Conservation (phyloP, 805 yeast genomes). For the Cyberlindnera samutprakarnensis region DNA sequence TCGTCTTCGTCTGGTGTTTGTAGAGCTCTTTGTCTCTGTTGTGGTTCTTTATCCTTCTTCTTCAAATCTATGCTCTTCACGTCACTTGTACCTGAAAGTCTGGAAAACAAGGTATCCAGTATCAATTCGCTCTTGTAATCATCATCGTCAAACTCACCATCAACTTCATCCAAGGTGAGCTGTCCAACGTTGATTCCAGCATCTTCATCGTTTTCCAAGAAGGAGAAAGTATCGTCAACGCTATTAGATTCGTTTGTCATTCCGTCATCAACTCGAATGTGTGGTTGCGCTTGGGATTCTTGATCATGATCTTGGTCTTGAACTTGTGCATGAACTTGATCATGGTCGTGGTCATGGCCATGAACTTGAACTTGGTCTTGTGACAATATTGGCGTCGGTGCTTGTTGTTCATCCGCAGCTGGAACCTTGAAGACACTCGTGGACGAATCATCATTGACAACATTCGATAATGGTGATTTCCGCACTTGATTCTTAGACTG, state of each 20-base stretch:
- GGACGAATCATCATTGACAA: too few relatives aligned
- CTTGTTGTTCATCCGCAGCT: too few relatives aligned
- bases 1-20: conserved; percentile 2
- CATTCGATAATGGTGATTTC: too few relatives aligned
- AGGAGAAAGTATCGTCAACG: conserved; percentile 15
- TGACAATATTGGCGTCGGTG: too few relatives aligned
- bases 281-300: too few relatives aligned
- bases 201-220: conserved; percentile 21
- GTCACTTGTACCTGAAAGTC: neutral
- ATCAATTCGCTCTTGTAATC: conserved; percentile 2
- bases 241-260: neutral
- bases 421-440: too few relatives aligned
- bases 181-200: conserved; percentile 10
- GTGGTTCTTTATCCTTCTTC: neutral
- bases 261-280: too few relatives aligned
- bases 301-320: too few relatives aligned
- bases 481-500: neutral
- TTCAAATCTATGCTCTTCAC: neutral
- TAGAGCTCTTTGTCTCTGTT: too few relatives aligned
- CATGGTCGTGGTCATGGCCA: too few relatives aligned
- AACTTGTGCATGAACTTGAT: too few relatives aligned
- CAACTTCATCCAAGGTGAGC: conserved; percentile 13
- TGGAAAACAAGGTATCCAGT: conserved; percentile 4
- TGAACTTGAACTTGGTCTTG: too few relatives aligned
- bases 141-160: conserved; percentile 12